phyloP scores from a whole-genome alignment of 805 yeast genomes.

The Hyphopichia homilentoma region DNA sequence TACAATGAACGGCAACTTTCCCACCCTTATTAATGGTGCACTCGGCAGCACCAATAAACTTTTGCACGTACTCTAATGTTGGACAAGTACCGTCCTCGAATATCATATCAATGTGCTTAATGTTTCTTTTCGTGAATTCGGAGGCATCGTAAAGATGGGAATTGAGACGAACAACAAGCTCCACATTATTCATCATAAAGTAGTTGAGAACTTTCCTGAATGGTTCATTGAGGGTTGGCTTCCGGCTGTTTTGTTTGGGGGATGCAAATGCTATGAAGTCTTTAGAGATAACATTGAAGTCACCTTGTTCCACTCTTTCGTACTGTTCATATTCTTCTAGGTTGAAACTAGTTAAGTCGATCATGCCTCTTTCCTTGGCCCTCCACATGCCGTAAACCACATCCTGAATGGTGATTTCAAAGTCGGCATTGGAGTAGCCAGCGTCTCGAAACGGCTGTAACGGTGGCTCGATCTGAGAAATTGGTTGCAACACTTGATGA shows the following conservation, averaged over 20 bases:
- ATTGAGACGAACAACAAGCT: constrained; percentile 86
- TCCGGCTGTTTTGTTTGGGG: constrained; percentile 62
- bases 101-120: constrained; percentile 90
- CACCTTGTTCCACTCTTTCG: constrained; percentile 96
- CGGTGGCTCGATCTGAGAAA: constrained; percentile 88
- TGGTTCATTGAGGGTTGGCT: constrained; percentile 61
- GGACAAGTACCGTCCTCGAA: constrained; percentile 99
- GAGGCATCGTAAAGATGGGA: constrained; percentile 83
- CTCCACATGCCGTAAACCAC: constrained; percentile 96
- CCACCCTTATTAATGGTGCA: constrained; percentile 83
- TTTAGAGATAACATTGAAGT: constrained; percentile 85
- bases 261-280: constrained; percentile 98
- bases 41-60: constrained; percentile 93
- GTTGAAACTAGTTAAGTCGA: constrained; percentile 82
- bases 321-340: constrained; percentile 92
- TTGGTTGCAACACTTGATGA: constrained; percentile 93
- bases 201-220: constrained; percentile 78
- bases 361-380: constrained; percentile 87
- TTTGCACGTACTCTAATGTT: constrained; percentile 85
- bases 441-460: constrained; percentile 96
- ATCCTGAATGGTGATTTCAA: constrained; percentile 90
- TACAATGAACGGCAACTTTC: constrained; percentile 97
- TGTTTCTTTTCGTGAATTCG: constrained; percentile 79
- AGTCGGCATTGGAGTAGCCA: constrained; percentile 94
- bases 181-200: constrained; percentile 70